Conservation (phyloP, 305 asterid species). For the Rubia tinctorum region DNA sequence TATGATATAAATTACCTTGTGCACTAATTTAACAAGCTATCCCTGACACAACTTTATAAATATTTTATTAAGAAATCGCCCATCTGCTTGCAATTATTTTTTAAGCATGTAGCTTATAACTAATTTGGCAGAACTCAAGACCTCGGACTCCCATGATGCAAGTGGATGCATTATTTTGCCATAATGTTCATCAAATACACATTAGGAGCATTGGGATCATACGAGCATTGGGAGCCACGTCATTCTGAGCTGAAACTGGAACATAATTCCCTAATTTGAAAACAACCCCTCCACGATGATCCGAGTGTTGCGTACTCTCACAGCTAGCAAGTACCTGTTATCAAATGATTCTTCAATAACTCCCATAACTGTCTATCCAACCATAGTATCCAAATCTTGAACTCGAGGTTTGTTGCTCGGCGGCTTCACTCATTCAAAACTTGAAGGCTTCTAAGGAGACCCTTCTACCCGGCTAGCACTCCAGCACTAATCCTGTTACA, state of each 20-base stretch:
- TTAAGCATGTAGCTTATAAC: no score
- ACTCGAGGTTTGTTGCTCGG: slow-evolving; percentile 15
- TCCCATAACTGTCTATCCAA: slow-evolving; percentile 79
- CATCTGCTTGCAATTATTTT: no score
- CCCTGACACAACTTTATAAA: no score
- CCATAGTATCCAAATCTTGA: slow-evolving; percentile 31
- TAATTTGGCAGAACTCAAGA: no score
- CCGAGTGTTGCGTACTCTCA: slow-evolving; percentile 63
- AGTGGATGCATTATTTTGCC: no score
- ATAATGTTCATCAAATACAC: no score
- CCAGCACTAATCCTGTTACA: slow-evolving; percentile 65
- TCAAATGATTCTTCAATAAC: slow-evolving; percentile 83
- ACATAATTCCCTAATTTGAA: slow-evolving; percentile 75
- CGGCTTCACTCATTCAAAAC: slow-evolving; percentile 39
- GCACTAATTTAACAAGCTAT: no score
- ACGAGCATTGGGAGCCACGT: slow-evolving; percentile 70
- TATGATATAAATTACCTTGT: no score
- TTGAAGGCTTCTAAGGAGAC: slow-evolving; percentile 48
- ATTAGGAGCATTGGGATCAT: slow-evolving; percentile 52
- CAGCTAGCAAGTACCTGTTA: slow-evolving; percentile 72
- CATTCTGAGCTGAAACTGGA: slow-evolving; percentile 73
- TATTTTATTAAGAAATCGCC: no score
- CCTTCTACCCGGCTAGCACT: slow-evolving; percentile 38
- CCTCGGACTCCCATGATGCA: no score
- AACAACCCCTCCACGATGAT: slow-evolving; percentile 69